Conservation (phyloP, 2,329 filamentous ascomycete genomes). For the Hymenoscyphus infarciens region DNA sequence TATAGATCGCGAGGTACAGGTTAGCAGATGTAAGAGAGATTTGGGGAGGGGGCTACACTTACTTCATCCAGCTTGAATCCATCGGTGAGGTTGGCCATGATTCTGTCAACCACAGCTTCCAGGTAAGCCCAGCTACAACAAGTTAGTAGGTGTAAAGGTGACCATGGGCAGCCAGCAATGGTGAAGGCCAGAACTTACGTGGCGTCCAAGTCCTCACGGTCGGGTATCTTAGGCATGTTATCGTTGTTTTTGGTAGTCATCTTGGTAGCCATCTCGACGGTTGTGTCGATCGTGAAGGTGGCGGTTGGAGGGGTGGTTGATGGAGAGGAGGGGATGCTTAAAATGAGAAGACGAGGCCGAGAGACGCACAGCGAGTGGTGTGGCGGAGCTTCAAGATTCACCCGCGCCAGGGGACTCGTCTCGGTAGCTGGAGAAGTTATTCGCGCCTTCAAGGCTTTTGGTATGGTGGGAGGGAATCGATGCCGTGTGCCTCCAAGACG, state of each 20-base stretch:
- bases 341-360: neutral
- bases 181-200: conserved; percentile 47
- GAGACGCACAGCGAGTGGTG: neutral
- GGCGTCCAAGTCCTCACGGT: conserved; percentile 59
- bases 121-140: conserved; percentile 77
- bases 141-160: neutral
- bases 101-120: conserved; percentile 80
- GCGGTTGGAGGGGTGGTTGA: neutral
- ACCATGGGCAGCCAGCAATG: neutral
- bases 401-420: neutral
- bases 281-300: conserved; percentile 8
- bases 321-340: conserved; percentile 2
- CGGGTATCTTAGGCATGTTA: conserved; percentile 54
- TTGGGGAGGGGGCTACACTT: conserved; percentile 34
- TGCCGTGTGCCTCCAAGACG: conserved; percentile 11
- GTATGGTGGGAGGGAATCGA: conserved; percentile 10
- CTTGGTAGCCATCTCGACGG: conserved; percentile 19
- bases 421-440: neutral
- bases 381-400: neutral
- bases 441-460: conserved; percentile 4
- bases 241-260: conserved; percentile 16
- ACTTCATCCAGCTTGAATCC: conserved; percentile 91
- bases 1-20: conserved; percentile 34
- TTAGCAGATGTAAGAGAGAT: conserved; percentile 8
- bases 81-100: conserved; percentile 88